Conservation (phyloP, 148 eudicot genomes). For the Amaranthus cruentus region DNA sequence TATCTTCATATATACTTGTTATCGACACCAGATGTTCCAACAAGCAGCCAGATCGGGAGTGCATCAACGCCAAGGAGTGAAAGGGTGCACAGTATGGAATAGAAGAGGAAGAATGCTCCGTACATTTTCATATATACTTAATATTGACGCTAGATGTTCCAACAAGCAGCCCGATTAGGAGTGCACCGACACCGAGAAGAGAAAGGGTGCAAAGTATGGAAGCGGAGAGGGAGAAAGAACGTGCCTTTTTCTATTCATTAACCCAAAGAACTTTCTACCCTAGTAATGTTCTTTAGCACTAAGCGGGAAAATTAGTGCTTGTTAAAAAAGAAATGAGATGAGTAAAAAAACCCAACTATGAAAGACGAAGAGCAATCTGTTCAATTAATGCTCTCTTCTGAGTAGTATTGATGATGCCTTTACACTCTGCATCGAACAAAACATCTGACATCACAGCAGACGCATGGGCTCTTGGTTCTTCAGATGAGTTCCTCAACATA, state of each 20-base stretch:
- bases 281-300: constrained; percentile 19
- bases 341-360: constrained; percentile 23
- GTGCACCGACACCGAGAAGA: not conserved
- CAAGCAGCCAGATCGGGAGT: not conserved
- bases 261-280: not conserved
- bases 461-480: constrained; percentile 76
- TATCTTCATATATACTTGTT: constrained; percentile 8
- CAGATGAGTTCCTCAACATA: constrained; percentile 69
- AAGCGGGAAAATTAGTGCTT: constrained; percentile 19
- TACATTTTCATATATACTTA: not conserved
- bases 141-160: not conserved
- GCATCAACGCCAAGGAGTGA: not conserved
- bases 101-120: not conserved
- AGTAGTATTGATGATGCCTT: constrained; percentile 59
- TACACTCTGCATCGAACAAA: constrained; percentile 72
- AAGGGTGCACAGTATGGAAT: too few species aligned
- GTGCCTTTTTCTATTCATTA: not conserved
- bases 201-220: constrained; percentile 7
- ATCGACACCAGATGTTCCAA: not conserved
- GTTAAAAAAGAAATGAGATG: not conserved
- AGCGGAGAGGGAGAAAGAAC: not conserved
- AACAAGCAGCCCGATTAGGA: not conserved
- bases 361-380: constrained; percentile 76
- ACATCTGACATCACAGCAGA: constrained; percentile 80
- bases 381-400: constrained; percentile 67